Conservation (phyloP, 1,284 basidiomycete species). For the Microbotryum intermedium region DNA sequence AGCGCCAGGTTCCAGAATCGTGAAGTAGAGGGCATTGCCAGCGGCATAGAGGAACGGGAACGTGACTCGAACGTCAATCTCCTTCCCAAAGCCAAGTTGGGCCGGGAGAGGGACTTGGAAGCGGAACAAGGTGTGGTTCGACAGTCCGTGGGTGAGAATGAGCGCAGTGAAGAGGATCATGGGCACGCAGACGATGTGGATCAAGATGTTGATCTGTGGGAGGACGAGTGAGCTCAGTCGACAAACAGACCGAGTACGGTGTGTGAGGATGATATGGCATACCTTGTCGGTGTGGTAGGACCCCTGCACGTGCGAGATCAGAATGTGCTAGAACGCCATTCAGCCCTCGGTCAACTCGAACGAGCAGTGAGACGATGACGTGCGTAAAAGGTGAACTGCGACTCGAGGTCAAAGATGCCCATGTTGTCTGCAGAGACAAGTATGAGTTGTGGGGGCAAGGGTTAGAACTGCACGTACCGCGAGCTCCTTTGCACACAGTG, state of each 20-base stretch:
- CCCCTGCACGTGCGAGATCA: slow-evolving; percentile 15
- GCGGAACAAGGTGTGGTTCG: slow-evolving; percentile 5
- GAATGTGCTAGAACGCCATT: background rate
- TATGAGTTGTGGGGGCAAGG: too few relatives aligned
- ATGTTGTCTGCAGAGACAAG: too few relatives aligned
- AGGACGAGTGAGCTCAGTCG: background rate
- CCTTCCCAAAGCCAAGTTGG: slow-evolving; percentile 9
- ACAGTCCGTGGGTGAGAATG: slow-evolving; percentile 25
- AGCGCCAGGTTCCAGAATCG: slow-evolving; percentile 32
- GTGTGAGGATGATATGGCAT: background rate
- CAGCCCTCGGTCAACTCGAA: too few relatives aligned
- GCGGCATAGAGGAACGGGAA: slow-evolving; percentile 19
- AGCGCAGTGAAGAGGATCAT: slow-evolving; percentile 30
- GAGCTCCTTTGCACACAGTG: too few relatives aligned
- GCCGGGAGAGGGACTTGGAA: background rate
- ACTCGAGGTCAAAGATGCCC: slow-evolving; percentile 9
- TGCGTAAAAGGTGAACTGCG: slow-evolving; percentile 30
- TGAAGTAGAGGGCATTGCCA: slow-evolving; percentile 32
- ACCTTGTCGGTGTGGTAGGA: slow-evolving; percentile 33
- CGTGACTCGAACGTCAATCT: slow-evolving; percentile 18
- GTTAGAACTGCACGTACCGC: too few relatives aligned
- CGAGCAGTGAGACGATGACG: background rate
- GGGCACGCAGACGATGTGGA: slow-evolving; percentile 32
- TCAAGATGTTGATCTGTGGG: slow-evolving; percentile 24
- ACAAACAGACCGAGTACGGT: background rate